Conservation (phyloP, 352 stramenopile species). For the Phytophthora sojae region DNA sequence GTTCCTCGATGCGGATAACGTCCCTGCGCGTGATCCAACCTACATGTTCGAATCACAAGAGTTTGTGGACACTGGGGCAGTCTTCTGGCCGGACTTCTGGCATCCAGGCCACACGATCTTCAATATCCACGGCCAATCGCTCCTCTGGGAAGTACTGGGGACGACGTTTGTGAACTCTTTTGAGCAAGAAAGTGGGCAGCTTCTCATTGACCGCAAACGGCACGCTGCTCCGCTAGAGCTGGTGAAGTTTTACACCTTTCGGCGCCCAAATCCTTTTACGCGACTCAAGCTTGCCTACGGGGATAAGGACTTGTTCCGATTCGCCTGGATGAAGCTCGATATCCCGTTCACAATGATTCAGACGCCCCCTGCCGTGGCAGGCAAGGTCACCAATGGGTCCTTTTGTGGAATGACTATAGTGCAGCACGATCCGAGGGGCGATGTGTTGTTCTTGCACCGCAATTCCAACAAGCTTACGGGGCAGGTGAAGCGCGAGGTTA, state of each 20-base stretch:
- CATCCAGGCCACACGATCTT: constrained; percentile 49
- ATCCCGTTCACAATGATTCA: constrained; percentile 60
- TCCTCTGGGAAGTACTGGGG: constrained; percentile 61
- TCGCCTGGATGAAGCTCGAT: constrained; percentile 59
- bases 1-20: constrained; percentile 66
- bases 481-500: constrained; percentile 26
- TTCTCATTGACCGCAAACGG: constrained; percentile 53
- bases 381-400: constrained; percentile 33
- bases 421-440: constrained; percentile 38
- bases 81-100: constrained; percentile 41
- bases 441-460: constrained; percentile 57
- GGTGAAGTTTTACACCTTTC: constrained; percentile 54
- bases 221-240: constrained; percentile 38
- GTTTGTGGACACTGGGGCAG: constrained; percentile 48
- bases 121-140: constrained; percentile 57
- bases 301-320: constrained; percentile 66
- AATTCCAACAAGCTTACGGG: constrained; percentile 52
- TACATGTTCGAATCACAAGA: constrained; percentile 53
- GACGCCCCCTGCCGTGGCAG: constrained; percentile 43
- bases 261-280: constrained; percentile 46
- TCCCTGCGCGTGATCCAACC: constrained; percentile 47
- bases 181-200: constrained; percentile 69
- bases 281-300: constrained; percentile 50
- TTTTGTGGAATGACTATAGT: constrained; percentile 67
- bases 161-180: constrained; percentile 59